phyloP scores from a whole-genome alignment of 106 monocot species.

The Platanthera guangdongensis region DNA sequence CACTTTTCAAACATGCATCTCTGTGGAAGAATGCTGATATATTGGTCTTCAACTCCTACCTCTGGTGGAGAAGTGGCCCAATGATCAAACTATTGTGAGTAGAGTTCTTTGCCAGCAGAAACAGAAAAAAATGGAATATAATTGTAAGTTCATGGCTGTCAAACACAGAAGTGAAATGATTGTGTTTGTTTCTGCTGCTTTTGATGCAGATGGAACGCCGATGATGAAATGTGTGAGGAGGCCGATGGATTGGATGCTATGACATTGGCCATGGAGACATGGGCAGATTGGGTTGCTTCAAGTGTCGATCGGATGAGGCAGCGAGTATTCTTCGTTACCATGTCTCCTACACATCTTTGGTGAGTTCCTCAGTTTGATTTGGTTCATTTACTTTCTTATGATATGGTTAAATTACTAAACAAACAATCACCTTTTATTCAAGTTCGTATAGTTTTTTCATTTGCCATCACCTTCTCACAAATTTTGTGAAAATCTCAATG shows the following conservation, averaged over 20 bases:
- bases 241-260: slow-evolving; percentile 54
- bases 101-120: not conserved
- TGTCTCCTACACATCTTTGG: slow-evolving; percentile 87
- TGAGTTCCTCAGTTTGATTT: slow-evolving; percentile 20
- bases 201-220: slow-evolving; percentile 32
- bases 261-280: slow-evolving; percentile 57
- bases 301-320: slow-evolving; percentile 28
- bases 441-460: not conserved
- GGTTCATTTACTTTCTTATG: not conserved
- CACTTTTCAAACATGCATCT: slow-evolving; percentile 50
- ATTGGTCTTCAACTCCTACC: slow-evolving; percentile 66
- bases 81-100: slow-evolving; percentile 72
- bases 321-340: slow-evolving; percentile 60
- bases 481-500: not conserved
- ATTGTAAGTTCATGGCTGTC: not conserved
- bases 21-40: slow-evolving; percentile 71
- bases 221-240: slow-evolving; percentile 41
- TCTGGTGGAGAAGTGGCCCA: slow-evolving; percentile 80
- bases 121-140: not conserved
- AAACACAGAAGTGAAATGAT: not conserved
- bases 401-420: not conserved
- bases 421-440: not conserved
- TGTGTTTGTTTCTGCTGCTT: slow-evolving; percentile 1
- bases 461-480: not conserved
- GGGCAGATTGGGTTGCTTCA: slow-evolving; percentile 62